Base-by-base conservation (phyloP, 306 rosid species). In the Inga leiocalycina region DNA sequence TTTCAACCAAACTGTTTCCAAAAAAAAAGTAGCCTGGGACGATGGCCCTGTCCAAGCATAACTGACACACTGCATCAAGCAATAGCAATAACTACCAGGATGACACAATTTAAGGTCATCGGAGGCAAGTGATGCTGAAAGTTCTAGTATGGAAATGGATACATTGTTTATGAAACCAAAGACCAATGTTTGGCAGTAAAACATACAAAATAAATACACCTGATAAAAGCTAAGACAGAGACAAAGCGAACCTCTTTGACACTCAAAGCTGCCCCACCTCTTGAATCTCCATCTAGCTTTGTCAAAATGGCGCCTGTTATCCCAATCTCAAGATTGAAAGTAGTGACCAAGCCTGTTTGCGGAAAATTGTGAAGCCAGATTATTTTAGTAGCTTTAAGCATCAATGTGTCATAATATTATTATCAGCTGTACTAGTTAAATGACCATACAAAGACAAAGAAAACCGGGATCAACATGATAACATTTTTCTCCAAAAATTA, bases 241-340 rank as follows among this genome's bases (percentile, higher is more conserved):
- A 73, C 66, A 46, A 49, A 83, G 44, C 77, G 82, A 73, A 91
- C 99, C 99, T 96, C 99, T 94, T 88, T 94, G 79, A 96, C 98
- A 83, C 98, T 96, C 89, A 96, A 87, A 84, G 99, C 99, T 41
- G 99, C 98, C 83, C 99, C 98, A 83, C 99, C 99, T 88, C 97
- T 91, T 78, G 99, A 96, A 91, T 96, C 99, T 74, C 99, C 99
- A 83, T 96, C 99, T 65, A 96, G 92, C 93, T 96, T 96, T 57
- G 99, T 96, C 87, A 96, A 89, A 85, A 96, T 96, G 88, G 99
- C 98, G 61, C 99, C 99, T 13, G 99, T 94, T 79, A 96, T 96
- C 84, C 99, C 99, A 85, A 96, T 94, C 92, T 96, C 99, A 79
- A 92, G 81, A 77, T 96, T 93, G 97, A 96, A 96, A 80, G 98